Evolutionary conservation across 2,329 filamentous ascomycete genomes (phyloP).

Genomic region (Penicillium brevicompactum): DNA sequence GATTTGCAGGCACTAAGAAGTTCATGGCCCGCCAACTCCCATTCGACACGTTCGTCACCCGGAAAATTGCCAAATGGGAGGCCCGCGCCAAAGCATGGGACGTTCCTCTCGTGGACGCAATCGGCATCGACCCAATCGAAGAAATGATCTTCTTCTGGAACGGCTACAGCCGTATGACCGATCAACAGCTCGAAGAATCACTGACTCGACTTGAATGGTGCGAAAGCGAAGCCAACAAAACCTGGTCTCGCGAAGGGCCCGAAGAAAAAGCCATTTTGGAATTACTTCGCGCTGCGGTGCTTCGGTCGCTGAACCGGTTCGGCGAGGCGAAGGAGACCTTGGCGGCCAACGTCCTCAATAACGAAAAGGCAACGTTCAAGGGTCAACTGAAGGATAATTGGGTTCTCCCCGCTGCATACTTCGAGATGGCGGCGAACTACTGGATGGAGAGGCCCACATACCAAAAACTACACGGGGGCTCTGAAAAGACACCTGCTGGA

Average conservation of each 20-base stretch:
- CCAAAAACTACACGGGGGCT: conserved; percentile 32
- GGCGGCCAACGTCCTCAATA: conserved; percentile 61
- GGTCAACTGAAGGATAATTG: conserved; percentile 52
- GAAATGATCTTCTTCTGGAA: conserved; percentile 97
- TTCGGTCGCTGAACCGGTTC: conserved; percentile 64
- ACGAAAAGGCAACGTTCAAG: conserved; percentile 58
- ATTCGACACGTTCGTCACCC: conserved; percentile 80
- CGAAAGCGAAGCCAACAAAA: conserved; percentile 59
- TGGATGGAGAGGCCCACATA: conserved; percentile 67
- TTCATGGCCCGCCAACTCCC: conserved; percentile 89
- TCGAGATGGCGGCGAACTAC: conserved; percentile 80
- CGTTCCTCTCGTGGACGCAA: conserved; percentile 73
- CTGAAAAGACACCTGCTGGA: conserved; percentile 2
- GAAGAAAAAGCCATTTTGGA: conserved; percentile 68
- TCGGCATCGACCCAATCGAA: conserved; percentile 77
- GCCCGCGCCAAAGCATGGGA: conserved; percentile 68
- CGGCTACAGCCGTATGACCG: conserved; percentile 78
- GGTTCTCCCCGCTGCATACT: conserved; percentile 76
- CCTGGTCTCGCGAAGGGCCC: conserved; percentile 54
- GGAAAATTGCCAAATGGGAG: conserved; percentile 89
- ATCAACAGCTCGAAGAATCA: conserved; percentile 64
- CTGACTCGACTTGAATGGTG: conserved; percentile 68
- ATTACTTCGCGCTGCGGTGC: conserved; percentile 66
- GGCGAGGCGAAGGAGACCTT: conserved; percentile 68
- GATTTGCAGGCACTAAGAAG: conserved; percentile 77